Evolutionary conservation across 768 basidiomycete genomes (phyloP), one percentile per base, ranked within the genome.

Genomic region (Lanmaoa rubissima): DNA sequence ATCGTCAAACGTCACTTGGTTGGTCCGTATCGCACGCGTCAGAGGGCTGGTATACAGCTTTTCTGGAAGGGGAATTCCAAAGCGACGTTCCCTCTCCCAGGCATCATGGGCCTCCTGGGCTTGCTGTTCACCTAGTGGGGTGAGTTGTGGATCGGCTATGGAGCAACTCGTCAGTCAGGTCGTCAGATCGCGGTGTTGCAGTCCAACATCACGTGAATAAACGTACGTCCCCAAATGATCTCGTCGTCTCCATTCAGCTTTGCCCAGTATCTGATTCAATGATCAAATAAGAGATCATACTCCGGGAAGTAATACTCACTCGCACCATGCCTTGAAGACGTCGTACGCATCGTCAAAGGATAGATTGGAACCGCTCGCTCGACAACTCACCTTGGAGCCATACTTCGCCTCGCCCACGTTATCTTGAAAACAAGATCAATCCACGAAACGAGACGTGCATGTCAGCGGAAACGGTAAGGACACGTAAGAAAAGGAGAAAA

Each of bases 171-270:
- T 55, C 36, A 26, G 11, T 55, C 44, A 52, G 59, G 47, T n/a
- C 17, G 7, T 8, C 31, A 11, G 39, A 17, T 34, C n/a, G 48
- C 34, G 19, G 14, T 42, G 32, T 55, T 10, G 24, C 4, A 5
- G 16, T 28, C 8, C 43, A 1, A 32, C 1, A 31, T 13, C 4
- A 16, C 45, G 47, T 32, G n/a, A 32, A 34, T 5, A 38, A 24
- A 80, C 87, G 61, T 63, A 87, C 87, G 89, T 28, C 90, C 90
- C 90, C 90, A 92, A 1, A 71, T 72, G 5, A 89, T 70, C 51
- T 87, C 79, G 13, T 75, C 85, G 59, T 92, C 86, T 0, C 84
- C 85, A 47, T 87, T 71, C 10, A 84, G 65, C 62, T 79, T 84
- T 3, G 85, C 78, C 83, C 82, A 90, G 61, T 85, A 67, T 12